Evolutionary conservation across 768 basidiomycete species (phyloP).

Genomic region (Termitomyces sp.): DNA sequence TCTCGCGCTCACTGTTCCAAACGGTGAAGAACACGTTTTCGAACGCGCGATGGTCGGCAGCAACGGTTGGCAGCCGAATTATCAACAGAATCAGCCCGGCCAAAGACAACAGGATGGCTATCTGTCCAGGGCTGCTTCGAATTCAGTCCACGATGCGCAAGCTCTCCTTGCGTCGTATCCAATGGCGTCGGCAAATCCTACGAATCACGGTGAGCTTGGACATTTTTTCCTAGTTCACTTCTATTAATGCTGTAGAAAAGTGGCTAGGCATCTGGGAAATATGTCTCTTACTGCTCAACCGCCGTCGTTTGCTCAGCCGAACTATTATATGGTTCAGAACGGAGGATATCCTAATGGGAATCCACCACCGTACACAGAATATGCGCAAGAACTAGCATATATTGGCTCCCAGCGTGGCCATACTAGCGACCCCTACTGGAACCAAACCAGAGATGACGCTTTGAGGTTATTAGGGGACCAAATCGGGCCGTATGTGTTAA

Average conservation of each 20-base stretch:
- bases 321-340: slow-evolving; percentile 38
- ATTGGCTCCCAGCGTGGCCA: slow-evolving; percentile 46
- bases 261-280: slow-evolving; percentile 60
- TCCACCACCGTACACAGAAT: slow-evolving; percentile 63
- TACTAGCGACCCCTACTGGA: slow-evolving; percentile 59
- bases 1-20: background rate
- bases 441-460: slow-evolving; percentile 56
- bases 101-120: background rate
- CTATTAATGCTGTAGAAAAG: slow-evolving; percentile 30
- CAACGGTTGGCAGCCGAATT: background rate
- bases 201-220: slow-evolving; percentile 57
- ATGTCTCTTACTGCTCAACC: slow-evolving; percentile 57
- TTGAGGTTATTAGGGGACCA: slow-evolving; percentile 57
- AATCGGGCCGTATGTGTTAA: slow-evolving; percentile 40
- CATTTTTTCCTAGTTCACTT: background rate
- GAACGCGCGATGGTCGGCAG: slow-evolving; percentile 1
- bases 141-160: background rate
- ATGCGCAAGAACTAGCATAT: slow-evolving; percentile 58
- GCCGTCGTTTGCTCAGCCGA: slow-evolving; percentile 62
- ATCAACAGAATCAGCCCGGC: background rate
- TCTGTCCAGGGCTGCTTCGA: background rate
- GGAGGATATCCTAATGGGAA: slow-evolving; percentile 32
- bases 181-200: slow-evolving; percentile 73
- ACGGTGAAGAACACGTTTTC: no score
- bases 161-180: slow-evolving; percentile 45